phyloP scores from a whole-genome alignment of 202 grass and related monocot genomes.

The Alloteropsis angusta region DNA sequence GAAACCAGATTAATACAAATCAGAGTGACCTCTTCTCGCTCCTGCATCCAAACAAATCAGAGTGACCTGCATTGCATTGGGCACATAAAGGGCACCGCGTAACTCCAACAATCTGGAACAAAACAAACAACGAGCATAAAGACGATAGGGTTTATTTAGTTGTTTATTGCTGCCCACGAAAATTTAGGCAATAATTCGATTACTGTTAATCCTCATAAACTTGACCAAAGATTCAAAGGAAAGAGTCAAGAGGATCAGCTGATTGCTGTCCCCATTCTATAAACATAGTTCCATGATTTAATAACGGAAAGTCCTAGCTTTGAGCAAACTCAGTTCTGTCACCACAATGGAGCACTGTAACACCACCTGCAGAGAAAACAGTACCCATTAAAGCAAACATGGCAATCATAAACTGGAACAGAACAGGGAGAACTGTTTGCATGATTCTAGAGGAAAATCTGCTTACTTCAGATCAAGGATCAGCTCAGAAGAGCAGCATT shows the following conservation, averaged over 20 bases:
- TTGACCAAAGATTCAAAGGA: neutral
- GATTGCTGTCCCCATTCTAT: neutral
- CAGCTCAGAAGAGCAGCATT: neutral
- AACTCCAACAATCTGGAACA: too few relatives aligned
- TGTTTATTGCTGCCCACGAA: neutral
- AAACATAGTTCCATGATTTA: neutral
- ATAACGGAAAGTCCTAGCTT: neutral
- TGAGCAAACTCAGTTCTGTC: neutral
- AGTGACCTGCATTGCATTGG: too few relatives aligned
- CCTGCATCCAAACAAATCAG: too few relatives aligned
- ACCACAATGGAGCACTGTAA: neutral
- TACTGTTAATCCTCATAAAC: neutral
- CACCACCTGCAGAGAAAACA: slow-evolving; percentile 18
- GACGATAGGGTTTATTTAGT: neutral
- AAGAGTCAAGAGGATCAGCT: neutral
- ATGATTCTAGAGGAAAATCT: neutral
- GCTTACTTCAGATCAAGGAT: slow-evolving; percentile 19
- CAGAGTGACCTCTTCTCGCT: too few relatives aligned
- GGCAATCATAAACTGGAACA: neutral
- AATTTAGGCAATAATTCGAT: neutral
- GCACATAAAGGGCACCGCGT: too few relatives aligned
- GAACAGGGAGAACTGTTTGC: neutral
- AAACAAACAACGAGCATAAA: neutral
- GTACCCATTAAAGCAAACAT: neutral
- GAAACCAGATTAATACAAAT: too few relatives aligned